Conservation (phyloP, 208 protist species). For the Spironucleus salmonicida region DNA sequence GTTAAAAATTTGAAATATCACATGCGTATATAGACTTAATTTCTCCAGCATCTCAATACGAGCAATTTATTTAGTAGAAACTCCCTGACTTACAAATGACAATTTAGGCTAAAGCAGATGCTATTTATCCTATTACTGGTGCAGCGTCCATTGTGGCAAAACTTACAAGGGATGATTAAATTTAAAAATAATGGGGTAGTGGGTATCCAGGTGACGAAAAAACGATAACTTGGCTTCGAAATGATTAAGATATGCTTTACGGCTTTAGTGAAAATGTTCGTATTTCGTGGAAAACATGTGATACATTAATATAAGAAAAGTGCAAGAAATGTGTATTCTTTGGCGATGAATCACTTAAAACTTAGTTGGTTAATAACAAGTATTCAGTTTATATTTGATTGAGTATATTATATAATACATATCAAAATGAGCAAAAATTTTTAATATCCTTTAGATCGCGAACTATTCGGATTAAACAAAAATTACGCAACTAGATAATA, state of each 20-base stretch:
- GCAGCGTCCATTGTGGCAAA: slow-evolving; percentile 76
- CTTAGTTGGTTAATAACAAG: no score
- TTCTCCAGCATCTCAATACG: slow-evolving; percentile 60
- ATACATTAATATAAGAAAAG: slow-evolving; percentile 32
- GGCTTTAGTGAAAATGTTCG: slow-evolving; percentile 37
- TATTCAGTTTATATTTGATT: no score
- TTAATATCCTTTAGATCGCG: no score
- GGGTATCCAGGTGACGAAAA: slow-evolving; percentile 37
- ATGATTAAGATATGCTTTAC: slow-evolving; percentile 39
- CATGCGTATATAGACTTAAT: slow-evolving; percentile 74
- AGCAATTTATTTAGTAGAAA: slow-evolving; percentile 52
- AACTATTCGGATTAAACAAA: no score
- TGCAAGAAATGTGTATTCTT: slow-evolving; percentile 11
- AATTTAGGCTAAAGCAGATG: slow-evolving; percentile 66
- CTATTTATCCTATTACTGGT: slow-evolving; percentile 63
- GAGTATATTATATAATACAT: no score
- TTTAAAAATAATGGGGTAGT: slow-evolving; percentile 1
- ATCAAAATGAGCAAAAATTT: no score
- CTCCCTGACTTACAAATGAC: slow-evolving; percentile 62
- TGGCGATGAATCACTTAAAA: neutral
- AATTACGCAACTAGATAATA: no score
- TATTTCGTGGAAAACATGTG: slow-evolving; percentile 46
- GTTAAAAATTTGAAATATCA: slow-evolving; percentile 35
- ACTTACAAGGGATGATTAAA: slow-evolving; percentile 29
- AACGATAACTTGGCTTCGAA: slow-evolving; percentile 32